These are phyloP conservation scores for Eustoma russellianum DNA, from an alignment of 257 asterid genomes.

Conservation along the genomic window DNA sequence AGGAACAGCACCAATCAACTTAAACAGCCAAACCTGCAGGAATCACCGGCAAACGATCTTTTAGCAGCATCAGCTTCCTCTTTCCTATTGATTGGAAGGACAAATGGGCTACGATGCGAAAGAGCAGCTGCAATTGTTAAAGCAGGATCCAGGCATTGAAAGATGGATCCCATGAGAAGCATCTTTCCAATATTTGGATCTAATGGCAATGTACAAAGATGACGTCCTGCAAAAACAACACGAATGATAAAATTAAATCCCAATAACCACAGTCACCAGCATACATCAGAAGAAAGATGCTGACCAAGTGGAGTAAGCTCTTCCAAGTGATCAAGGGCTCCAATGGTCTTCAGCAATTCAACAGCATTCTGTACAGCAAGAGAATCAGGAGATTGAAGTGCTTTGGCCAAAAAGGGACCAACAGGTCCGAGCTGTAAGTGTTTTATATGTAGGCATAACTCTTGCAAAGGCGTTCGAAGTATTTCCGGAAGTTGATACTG, in stretches of 20 bases:
- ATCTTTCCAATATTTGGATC: slow-evolving; percentile 98
- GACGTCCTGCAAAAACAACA: slow-evolving; percentile 49
- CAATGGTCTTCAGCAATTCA: slow-evolving; percentile 91
- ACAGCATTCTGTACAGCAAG: slow-evolving; percentile 85
- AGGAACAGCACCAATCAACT: slow-evolving; percentile 3
- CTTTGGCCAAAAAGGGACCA: slow-evolving; percentile 70
- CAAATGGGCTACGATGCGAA: slow-evolving; percentile 88
- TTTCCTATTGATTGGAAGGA: slow-evolving; percentile 76
- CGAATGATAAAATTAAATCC: background rate
- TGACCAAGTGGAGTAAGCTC: slow-evolving; percentile 94
- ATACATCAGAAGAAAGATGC: slow-evolving; percentile 10
- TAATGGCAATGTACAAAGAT: slow-evolving; percentile 83
- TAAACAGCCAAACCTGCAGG: slow-evolving; percentile 68
- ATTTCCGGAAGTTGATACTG: slow-evolving; percentile 94
- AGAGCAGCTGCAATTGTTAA: slow-evolving; percentile 95
- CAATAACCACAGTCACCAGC: slow-evolving; percentile 4
- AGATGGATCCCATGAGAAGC: slow-evolving; percentile 97
- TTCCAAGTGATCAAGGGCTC: slow-evolving; percentile 83
- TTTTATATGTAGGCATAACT: slow-evolving; percentile 89
- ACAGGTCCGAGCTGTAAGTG: slow-evolving; percentile 70
- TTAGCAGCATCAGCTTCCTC: slow-evolving; percentile 91
- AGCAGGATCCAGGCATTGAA: slow-evolving; percentile 90
- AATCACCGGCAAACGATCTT: slow-evolving; percentile 86
- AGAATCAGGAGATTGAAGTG: slow-evolving; percentile 94
- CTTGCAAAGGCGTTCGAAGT: slow-evolving; percentile 98